phyloP scores from a whole-genome alignment of 306 rosid genomes.

The Cucurbita ficifolia region DNA sequence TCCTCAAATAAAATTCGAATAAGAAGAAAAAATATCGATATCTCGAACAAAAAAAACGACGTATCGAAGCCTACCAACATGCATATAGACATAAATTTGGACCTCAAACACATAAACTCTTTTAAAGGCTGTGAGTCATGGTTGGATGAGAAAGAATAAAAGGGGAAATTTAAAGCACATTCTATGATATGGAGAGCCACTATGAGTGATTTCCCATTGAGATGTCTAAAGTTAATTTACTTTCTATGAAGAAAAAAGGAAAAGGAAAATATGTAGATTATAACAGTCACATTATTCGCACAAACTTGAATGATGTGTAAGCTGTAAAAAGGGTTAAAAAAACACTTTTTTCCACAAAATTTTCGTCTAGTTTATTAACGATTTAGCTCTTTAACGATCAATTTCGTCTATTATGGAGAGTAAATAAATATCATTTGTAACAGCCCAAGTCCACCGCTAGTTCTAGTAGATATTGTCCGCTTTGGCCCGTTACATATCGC shows the following conservation, averaged over 20 bases:
- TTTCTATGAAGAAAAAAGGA: not conserved
- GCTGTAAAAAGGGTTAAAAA: not conserved
- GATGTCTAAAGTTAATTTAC: not conserved
- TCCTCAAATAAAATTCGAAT: not conserved
- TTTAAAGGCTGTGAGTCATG: not conserved
- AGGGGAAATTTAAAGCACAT: not conserved
- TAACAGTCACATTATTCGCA: not conserved
- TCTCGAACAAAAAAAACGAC: not conserved
- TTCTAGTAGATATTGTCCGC: no score
- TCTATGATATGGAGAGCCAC: not conserved
- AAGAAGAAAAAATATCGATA: not conserved
- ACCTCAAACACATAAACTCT: not conserved
- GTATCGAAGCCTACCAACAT: not conserved
- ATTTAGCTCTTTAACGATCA: no score
- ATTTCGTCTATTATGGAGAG: no score
- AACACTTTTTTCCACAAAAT: no score
- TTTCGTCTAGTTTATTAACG: no score
- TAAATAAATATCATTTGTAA: no score
- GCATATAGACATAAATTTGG: not conserved
- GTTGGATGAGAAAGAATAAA: not conserved
- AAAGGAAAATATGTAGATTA: not conserved
- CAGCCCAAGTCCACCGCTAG: no score
- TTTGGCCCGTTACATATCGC: no score
- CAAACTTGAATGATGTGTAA: not conserved
- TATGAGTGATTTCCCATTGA: not conserved